phyloP scores from a whole-genome alignment of 352 stramenopile species.

The Globisporangium sylvaticum region DNA sequence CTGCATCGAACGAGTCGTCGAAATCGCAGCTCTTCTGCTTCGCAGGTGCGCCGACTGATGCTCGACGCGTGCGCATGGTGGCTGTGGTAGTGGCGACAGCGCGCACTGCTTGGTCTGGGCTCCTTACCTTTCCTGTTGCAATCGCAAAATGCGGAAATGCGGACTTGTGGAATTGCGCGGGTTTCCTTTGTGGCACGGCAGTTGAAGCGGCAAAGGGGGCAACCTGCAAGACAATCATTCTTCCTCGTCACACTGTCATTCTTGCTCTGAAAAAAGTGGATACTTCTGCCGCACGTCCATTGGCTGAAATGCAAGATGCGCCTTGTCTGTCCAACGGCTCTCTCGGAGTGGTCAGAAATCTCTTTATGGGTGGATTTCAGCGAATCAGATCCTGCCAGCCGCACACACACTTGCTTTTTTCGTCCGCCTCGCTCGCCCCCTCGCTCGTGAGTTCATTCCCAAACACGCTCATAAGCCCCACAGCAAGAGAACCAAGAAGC shows the following conservation, averaged over 20 bases:
- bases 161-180: too few relatives aligned
- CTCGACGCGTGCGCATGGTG: background rate
- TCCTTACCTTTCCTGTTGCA: background rate
- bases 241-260: background rate
- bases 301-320: background rate
- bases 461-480: slow-evolving; percentile 7
- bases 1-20: slow-evolving; percentile 26
- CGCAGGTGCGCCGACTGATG: background rate
- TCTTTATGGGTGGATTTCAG: slow-evolving; percentile 29
- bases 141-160: slow-evolving; percentile 9
- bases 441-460: slow-evolving; percentile 9
- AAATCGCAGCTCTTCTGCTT: slow-evolving; percentile 30
- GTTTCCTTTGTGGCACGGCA: background rate
- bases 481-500: background rate
- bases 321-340: slow-evolving; percentile 11
- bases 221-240: slow-evolving; percentile 3
- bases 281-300: background rate
- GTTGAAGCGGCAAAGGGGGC: background rate
- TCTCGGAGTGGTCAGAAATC: slow-evolving; percentile 18
- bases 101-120: background rate
- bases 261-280: slow-evolving; percentile 3
- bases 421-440: background rate
- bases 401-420: background rate
- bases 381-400: slow-evolving; percentile 29
- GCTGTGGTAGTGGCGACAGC: background rate